Evolutionary conservation across 2,329 filamentous ascomycete genomes (phyloP), one percentile per base, ranked within the genome.

Genomic region (Cordyceps sp.): DNA sequence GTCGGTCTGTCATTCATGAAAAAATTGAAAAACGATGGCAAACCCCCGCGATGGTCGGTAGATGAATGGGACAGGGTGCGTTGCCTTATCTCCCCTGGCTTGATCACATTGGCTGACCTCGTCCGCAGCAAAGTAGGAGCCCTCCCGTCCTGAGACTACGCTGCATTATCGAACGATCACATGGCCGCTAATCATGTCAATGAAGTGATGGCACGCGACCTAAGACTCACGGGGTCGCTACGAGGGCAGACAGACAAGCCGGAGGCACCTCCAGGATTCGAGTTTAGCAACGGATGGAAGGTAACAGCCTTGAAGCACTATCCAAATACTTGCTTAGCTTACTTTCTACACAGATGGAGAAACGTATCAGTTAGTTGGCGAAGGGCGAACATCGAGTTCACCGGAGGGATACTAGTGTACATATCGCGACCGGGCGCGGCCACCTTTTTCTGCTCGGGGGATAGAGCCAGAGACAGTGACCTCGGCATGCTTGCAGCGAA

Each of bases 121-220:
- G 29, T 31, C 28, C 36, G 37, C 40, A 73, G 66, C 65, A 73
- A 68, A 72, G 65, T 70, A 63, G 36, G 54, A 9, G 10, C 23
- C 23, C 25, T 17, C 15, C 10, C 25, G 25, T 15, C 6, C 15
- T 4, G 15, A n/a, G n/a, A n/a, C n/a, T n/a, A n/a, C n/a, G n/a
- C n/a, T n/a, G n/a, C n/a, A n/a, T n/a, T n/a, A n/a, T n/a, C n/a
- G n/a, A n/a, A n/a, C n/a, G n/a, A n/a, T n/a, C n/a, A n/a, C n/a
- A n/a, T n/a, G 34, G 26, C 34, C 14, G 29, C 35, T 10, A 34
- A 32, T 23, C 16, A 35, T 21, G 16, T 18, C 23, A 20, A 33
- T 37, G 19, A 33, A 76, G 72, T 77, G 72, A 75, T 76, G 70
- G 63, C 72, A 34, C 69, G 72, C 44, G 72, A 77, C 44, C 59